Conservation (phyloP, 345 rosid species). For the Salix suchowensis region DNA sequence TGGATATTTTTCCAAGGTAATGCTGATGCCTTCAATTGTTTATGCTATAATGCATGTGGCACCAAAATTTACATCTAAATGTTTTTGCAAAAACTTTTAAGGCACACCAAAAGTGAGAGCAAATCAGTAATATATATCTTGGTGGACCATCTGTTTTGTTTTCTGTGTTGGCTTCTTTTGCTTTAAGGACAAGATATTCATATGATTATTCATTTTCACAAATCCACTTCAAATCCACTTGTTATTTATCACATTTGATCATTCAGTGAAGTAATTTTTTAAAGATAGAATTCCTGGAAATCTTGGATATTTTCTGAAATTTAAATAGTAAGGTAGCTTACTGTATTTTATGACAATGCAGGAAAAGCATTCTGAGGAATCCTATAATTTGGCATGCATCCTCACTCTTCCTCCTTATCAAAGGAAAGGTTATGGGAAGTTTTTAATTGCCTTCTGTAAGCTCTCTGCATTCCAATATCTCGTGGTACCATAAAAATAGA, state of each 20-base stretch:
- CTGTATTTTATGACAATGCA: constrained; percentile 22
- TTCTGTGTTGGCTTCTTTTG: neutral
- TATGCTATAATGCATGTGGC: neutral
- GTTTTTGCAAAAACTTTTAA: neutral
- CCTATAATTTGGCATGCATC: constrained; percentile 95
- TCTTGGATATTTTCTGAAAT: neutral
- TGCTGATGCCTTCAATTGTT: neutral
- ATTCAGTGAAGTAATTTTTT: neutral
- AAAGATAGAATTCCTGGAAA: neutral
- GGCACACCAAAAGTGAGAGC: neutral
- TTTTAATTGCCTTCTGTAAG: constrained; percentile 95
- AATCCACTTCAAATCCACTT: neutral
- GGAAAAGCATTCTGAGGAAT: constrained; percentile 98
- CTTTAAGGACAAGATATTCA: neutral
- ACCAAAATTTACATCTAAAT: neutral
- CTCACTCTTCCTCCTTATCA: constrained; percentile 97
- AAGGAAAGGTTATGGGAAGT: constrained; percentile 98
- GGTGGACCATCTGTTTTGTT: neutral
- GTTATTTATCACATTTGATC: neutral
- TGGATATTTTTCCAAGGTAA: constrained; percentile 97
- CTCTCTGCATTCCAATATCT: constrained; percentile 6
- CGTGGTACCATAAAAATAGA: neutral
- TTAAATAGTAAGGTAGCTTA: neutral
- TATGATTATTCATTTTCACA: neutral
- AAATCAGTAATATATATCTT: neutral